These are phyloP conservation scores for Clonostachys rosea DNA, from an alignment of 2,329 filamentous ascomycete species.

Conservation along the genomic window DNA sequence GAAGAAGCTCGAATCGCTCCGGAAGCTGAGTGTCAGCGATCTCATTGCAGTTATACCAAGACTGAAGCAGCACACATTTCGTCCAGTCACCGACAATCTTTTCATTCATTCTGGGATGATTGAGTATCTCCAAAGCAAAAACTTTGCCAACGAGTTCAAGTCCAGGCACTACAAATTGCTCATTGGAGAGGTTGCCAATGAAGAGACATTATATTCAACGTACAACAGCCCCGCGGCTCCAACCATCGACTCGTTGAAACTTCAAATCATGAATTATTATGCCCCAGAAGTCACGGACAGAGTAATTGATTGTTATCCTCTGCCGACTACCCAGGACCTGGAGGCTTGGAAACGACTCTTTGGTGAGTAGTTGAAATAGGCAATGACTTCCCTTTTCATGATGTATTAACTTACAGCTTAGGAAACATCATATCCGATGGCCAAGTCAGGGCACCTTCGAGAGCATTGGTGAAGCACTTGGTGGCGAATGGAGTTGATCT, in stretches of 20 bases:
- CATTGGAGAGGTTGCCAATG: slow-evolving; percentile 36
- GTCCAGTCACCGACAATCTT: slow-evolving; percentile 32
- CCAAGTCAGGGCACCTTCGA: slow-evolving; percentile 28
- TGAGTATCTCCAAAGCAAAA: slow-evolving; percentile 25
- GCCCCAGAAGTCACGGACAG: slow-evolving; percentile 26
- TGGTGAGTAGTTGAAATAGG: slow-evolving; percentile 11
- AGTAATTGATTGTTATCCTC: slow-evolving; percentile 23
- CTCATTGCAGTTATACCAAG: slow-evolving; percentile 25
- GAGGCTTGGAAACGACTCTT: slow-evolving; percentile 29
- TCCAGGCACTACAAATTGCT: slow-evolving; percentile 24
- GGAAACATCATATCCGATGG: slow-evolving; percentile 28
- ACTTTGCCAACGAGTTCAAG: slow-evolving; percentile 29
- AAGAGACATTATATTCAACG: slow-evolving; percentile 34
- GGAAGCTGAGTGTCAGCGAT: slow-evolving; percentile 19
- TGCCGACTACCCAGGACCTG: slow-evolving; percentile 20
- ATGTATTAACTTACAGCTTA: neutral
- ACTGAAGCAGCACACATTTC: slow-evolving; percentile 38
- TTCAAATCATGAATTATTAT: slow-evolving; percentile 37
- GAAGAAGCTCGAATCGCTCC: slow-evolving; percentile 23
- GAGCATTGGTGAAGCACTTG: slow-evolving; percentile 22
- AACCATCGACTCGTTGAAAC: slow-evolving; percentile 22
- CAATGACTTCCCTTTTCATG: too few relatives aligned
- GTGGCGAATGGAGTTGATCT: slow-evolving; percentile 21
- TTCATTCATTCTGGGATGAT: slow-evolving; percentile 32
- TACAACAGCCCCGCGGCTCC: slow-evolving; percentile 27